A percentile compares a stretch with the other conserved stretches of the same genome.
Evolutionary conservation across 768 basidiomycete species (phyloP).

Genomic region (Leccinellum albellum): DNA sequence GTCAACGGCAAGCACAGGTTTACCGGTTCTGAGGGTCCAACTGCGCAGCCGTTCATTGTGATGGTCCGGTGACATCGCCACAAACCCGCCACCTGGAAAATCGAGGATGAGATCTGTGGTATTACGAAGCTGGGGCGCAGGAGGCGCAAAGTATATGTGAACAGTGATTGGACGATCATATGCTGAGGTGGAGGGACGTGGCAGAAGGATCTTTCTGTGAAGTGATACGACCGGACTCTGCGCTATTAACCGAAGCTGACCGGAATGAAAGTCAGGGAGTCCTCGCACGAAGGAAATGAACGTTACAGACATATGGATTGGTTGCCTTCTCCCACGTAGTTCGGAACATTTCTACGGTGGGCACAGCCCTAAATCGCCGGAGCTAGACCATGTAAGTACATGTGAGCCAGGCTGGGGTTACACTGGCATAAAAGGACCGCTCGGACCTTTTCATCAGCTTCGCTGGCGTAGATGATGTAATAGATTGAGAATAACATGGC

Average conservation of each 20-base stretch:
- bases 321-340: slow-evolving; percentile 95
- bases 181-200: slow-evolving; percentile 71
- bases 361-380: slow-evolving; percentile 85
- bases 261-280: slow-evolving; percentile 8
- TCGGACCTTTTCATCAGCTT: slow-evolving; percentile 94
- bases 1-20: slow-evolving; percentile 81
- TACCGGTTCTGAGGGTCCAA: slow-evolving; percentile 79
- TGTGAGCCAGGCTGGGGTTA: slow-evolving; percentile 2
- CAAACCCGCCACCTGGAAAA: slow-evolving; percentile 94
- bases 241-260: slow-evolving; percentile 59
- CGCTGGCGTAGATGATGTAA: slow-evolving; percentile 84
- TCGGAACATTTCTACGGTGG: slow-evolving; percentile 94
- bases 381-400: slow-evolving; percentile 52
- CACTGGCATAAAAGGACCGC: neutral
- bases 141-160: slow-evolving; percentile 77
- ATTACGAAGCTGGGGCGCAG: slow-evolving; percentile 57
- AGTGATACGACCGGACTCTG: slow-evolving; percentile 59
- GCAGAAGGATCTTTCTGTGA: slow-evolving; percentile 73
- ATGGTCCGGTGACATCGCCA: slow-evolving; percentile 93
- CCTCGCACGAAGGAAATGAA: slow-evolving; percentile 22
- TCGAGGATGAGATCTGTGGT: slow-evolving; percentile 85
- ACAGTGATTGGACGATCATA: slow-evolving; percentile 81
- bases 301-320: slow-evolving; percentile 86
- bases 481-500: slow-evolving; percentile 84
- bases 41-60: slow-evolving; percentile 89